Percentiles rank a stretch among this genome's conserved stretches.
phyloP scores from a whole-genome alignment of 805 yeast species.

The Kodamaea kaohsiungensis region DNA sequence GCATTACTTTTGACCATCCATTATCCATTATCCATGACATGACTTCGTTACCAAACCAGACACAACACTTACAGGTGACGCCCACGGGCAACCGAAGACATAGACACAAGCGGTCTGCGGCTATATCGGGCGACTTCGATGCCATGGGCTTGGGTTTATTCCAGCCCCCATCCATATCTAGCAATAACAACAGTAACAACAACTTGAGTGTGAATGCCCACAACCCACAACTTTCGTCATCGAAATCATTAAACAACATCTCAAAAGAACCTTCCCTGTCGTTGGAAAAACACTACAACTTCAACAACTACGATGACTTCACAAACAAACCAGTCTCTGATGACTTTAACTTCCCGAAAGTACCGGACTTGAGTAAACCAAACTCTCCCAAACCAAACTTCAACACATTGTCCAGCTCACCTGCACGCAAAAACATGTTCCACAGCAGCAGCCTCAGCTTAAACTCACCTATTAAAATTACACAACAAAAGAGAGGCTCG shows the following conservation, averaged over 20 bases:
- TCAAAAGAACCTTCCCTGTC: not conserved
- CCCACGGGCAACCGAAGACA: conserved; percentile 47
- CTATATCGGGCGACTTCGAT: conserved; percentile 86
- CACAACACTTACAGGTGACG: conserved; percentile 10
- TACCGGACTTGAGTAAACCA: conserved; percentile 16
- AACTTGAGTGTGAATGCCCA: not conserved
- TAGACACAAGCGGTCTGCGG: conserved; percentile 83
- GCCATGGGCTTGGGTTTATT: conserved; percentile 38
- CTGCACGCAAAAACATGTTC: conserved; percentile 8
- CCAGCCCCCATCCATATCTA: conserved; percentile 22
- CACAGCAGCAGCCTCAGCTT: conserved; percentile 20
- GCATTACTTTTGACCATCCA: not conserved
- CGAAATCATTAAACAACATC: conserved; percentile 11
- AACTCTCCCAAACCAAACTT: conserved; percentile 5
- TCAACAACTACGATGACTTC: conserved; percentile 41
- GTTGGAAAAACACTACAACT: conserved; percentile 22
- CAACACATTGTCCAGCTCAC: conserved; percentile 6
- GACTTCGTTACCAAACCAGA: conserved; percentile 12
- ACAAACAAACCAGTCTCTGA: conserved; percentile 18
- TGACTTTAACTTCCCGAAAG: conserved; percentile 33
- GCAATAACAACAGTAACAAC: too few species aligned
- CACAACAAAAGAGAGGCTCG: conserved; percentile 21
- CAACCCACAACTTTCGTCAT: conserved; percentile 2
- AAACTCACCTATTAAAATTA: conserved; percentile 36
- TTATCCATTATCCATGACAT: conserved; percentile 6